These are phyloP conservation scores for Clonostachys rhizophaga DNA, from an alignment of 2,329 filamentous ascomycete species.

Conservation along the genomic window DNA sequence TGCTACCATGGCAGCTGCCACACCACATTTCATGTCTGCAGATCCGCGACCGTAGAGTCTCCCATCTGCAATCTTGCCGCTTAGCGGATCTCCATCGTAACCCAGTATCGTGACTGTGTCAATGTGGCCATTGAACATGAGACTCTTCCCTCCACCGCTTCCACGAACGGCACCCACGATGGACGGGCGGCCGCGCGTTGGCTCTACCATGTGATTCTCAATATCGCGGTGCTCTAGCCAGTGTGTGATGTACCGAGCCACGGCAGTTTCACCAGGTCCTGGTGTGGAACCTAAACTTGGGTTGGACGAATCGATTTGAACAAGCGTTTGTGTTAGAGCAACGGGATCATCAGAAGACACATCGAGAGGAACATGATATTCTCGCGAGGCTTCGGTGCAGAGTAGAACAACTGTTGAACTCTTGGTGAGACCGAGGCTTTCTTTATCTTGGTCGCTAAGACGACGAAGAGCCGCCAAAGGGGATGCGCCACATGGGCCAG, in stretches of 20 bases:
- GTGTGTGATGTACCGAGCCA: conserved; percentile 38
- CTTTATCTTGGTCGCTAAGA: conserved; percentile 26
- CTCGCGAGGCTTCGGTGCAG: conserved; percentile 53
- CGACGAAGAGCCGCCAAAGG: conserved; percentile 50
- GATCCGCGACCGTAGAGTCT: conserved; percentile 38
- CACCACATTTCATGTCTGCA: conserved; percentile 46
- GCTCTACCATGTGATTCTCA: conserved; percentile 43
- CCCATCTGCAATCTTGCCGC: conserved; percentile 30
- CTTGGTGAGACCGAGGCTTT: conserved; percentile 26
- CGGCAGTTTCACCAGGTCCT: conserved; percentile 37
- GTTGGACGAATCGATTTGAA: conserved; percentile 44
- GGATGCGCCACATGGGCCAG: conserved; percentile 61
- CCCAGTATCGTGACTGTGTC: conserved; percentile 44
- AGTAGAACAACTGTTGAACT: conserved; percentile 60
- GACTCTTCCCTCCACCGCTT: conserved; percentile 35
- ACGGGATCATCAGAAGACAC: conserved; percentile 35
- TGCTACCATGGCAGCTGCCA: conserved; percentile 39
- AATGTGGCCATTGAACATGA: conserved; percentile 49
- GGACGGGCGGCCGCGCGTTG: conserved; percentile 38
- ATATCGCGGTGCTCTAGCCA: conserved; percentile 48
- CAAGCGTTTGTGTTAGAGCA: conserved; percentile 34
- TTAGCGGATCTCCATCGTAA: conserved; percentile 39
- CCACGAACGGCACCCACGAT: conserved; percentile 42
- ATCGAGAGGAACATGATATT: conserved; percentile 39
- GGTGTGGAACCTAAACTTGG: conserved; percentile 31